These are phyloP conservation scores for Stereum hirsutum DNA, from an alignment of 1,284 basidiomycete species.

Conservation along the genomic window DNA sequence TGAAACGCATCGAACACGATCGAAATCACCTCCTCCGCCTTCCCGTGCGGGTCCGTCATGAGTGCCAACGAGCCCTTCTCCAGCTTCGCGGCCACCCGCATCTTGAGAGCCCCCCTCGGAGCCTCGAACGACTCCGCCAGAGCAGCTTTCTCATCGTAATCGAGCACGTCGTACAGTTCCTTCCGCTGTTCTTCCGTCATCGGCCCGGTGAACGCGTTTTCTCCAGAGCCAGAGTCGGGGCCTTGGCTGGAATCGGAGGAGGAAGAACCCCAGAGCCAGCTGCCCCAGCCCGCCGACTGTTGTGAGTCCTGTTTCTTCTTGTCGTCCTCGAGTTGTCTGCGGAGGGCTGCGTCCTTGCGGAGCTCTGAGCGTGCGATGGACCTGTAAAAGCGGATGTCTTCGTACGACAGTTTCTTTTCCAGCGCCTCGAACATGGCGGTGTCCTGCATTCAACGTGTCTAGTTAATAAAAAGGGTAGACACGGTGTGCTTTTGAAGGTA, in stretches of 20 bases:
- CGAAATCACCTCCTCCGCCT: slow-evolving; percentile 70
- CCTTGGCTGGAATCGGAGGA: too few relatives aligned
- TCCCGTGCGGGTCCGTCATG: slow-evolving; percentile 59
- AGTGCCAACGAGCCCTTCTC: slow-evolving; percentile 85
- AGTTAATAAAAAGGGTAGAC: not conserved
- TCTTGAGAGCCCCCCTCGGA: slow-evolving; percentile 78
- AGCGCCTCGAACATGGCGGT: slow-evolving; percentile 50
- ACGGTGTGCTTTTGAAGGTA: slow-evolving; percentile 18
- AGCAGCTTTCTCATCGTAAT: slow-evolving; percentile 85
- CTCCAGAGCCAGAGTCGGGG: slow-evolving; percentile 29
- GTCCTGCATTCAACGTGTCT: slow-evolving; percentile 46
- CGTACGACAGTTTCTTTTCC: slow-evolving; percentile 83
- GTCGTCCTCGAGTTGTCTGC: slow-evolving; percentile 64
- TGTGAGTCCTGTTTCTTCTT: slow-evolving; percentile 41
- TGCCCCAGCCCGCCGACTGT: slow-evolving; percentile 56
- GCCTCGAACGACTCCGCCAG: slow-evolving; percentile 60
- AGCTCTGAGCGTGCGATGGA: slow-evolving; percentile 90
- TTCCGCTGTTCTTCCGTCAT: slow-evolving; percentile 92
- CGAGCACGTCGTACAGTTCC: slow-evolving; percentile 89
- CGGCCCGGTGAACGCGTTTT: slow-evolving; percentile 48
- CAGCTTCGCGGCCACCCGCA: slow-evolving; percentile 71
- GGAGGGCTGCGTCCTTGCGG: slow-evolving; percentile 74
- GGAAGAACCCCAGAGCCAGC: slow-evolving; percentile 81
- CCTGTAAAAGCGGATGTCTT: slow-evolving; percentile 96
- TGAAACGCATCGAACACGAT: slow-evolving; percentile 87